phyloP scores from a whole-genome alignment of 2,329 filamentous ascomycete species.

The Fusarium pseudoanthophilum region DNA sequence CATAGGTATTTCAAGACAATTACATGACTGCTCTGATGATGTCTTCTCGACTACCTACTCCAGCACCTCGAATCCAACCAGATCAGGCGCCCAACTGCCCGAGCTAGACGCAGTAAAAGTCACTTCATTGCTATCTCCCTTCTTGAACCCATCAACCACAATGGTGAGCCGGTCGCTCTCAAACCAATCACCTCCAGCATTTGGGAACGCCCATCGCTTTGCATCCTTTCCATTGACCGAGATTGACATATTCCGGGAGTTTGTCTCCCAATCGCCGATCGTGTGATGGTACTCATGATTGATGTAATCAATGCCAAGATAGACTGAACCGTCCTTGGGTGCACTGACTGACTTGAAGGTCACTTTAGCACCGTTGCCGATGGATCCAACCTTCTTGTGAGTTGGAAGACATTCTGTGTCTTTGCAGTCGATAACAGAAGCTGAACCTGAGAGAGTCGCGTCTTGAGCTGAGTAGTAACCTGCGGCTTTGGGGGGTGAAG shows the following conservation, averaged over 20 bases:
- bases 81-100: conserved; percentile 52
- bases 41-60: background rate
- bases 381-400: conserved; percentile 55
- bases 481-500: conserved; percentile 35
- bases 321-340: conserved; percentile 48
- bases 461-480: conserved; percentile 54
- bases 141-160: conserved; percentile 58
- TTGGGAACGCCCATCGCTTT: conserved; percentile 61
- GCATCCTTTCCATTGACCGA: conserved; percentile 55
- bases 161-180: conserved; percentile 59
- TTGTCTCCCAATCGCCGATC: conserved; percentile 57
- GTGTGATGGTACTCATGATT: conserved; percentile 62
- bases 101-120: conserved; percentile 47
- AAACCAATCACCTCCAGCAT: conserved; percentile 62
- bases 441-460: conserved; percentile 52
- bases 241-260: conserved; percentile 62
- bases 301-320: conserved; percentile 61
- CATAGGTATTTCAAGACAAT: too few species aligned
- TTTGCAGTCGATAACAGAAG: conserved; percentile 50
- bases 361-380: conserved; percentile 50
- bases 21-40: background rate
- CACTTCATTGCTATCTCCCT: conserved; percentile 52
- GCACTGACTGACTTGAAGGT: conserved; percentile 49
- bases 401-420: conserved; percentile 55
- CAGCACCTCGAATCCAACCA: conserved; percentile 55